Evolutionary conservation across 1,284 basidiomycete genomes (phyloP).

Genomic region (Wallemia hederae): DNA sequence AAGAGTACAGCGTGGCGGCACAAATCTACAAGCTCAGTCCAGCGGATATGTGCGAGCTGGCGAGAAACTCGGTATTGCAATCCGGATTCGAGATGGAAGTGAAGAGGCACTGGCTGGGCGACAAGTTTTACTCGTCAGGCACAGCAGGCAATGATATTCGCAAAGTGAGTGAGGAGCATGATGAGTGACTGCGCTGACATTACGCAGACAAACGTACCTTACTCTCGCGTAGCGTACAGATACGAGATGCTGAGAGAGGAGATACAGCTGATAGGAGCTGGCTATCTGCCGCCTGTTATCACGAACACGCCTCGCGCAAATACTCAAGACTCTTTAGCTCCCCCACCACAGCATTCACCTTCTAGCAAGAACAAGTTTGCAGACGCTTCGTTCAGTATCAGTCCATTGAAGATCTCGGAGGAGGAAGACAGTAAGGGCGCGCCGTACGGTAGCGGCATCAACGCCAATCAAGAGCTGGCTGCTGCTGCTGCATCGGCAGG

Average conservation of each 20-base stretch:
- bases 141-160: conserved; percentile 69
- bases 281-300: background rate
- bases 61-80: conserved; percentile 82
- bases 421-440: background rate
- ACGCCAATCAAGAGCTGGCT: background rate
- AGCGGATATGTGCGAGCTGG: conserved; percentile 46
- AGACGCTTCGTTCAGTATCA: background rate
- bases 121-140: conserved; percentile 65
- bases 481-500: background rate
- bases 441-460: background rate
- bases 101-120: conserved; percentile 86
- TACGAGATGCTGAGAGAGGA: conserved; percentile 69
- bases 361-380: background rate
- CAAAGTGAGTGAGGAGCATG: conserved; percentile 26
- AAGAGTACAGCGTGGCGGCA: conserved; percentile 94
- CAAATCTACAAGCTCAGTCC: conserved; percentile 75
- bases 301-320: background rate
- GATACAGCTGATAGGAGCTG: conserved; percentile 18
- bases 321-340: background rate
- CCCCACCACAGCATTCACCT: background rate
- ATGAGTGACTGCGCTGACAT: background rate
- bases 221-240: conserved; percentile 62
- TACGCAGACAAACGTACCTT: conserved; percentile 56
- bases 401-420: background rate
- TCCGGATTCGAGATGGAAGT: conserved; percentile 97